Evolutionary conservation across 331 rosid genomes (phyloP), one percentile per base, ranked within the genome.

Genomic region (Dryas integrifolia): DNA sequence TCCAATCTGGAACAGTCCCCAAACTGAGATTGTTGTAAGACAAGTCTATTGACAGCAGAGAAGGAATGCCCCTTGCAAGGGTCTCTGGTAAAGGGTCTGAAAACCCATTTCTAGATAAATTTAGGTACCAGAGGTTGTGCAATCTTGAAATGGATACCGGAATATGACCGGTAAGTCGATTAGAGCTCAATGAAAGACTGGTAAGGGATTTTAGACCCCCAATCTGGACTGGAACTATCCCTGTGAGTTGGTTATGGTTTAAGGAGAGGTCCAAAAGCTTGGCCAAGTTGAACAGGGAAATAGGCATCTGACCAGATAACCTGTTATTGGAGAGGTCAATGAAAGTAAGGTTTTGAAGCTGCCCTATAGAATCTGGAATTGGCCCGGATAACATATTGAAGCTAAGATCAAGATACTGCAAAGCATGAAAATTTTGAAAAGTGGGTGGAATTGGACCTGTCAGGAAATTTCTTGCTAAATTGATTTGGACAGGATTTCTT

Each of bases 61-160:
- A 76, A 84, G 96, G 98, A 49, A 89, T 65, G 18, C 88, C 91
- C 18, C 66, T 86, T 60, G 67, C 65, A 50, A 86, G 86, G 35
- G 83, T 80, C n/a, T 15, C 76, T 10, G 97, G 97, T 53, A 91
- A 77, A 56, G 97, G 88, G 77, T 76, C 87, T 0, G 88, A 86
- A 58, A 94, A 76, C 13, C 81, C 89, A 75, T 94, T 94, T 83
- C 90, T 80, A 0, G 98, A 94, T 67, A 89, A 73, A 76, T 94
- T 94, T 14, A 94, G 87, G 84, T 76, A 75, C 98, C 98, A 94
- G 57, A 94, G 96, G 67, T 82, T 91, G 85, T 82, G 92, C 26
- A 94, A 77, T 55, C 70, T 81, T 67, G 96, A 84, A 79, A 94
- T 80, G 76, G 97, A 85, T 50, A 69, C 70, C 6, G 98, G 98